A percentile compares a stretch with the other conserved stretches of the same genome.
Conservation (phyloP, 345 rosid genomes). For the Eucalyptus tenuipes region DNA sequence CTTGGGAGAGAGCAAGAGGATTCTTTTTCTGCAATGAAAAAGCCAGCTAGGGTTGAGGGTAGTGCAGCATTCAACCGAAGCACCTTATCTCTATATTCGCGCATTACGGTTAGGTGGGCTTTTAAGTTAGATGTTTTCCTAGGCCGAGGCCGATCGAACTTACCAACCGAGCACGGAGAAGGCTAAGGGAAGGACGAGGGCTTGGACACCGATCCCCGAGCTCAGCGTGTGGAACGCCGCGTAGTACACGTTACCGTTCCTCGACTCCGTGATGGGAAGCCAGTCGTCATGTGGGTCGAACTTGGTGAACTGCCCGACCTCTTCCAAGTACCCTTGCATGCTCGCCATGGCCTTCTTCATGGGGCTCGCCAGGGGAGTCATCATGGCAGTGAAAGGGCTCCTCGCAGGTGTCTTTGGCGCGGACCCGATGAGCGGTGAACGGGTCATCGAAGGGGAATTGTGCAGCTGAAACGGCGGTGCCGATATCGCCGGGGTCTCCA, state of each 20-base stretch:
- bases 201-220: slow-evolving; percentile 46
- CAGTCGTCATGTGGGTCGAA: slow-evolving; percentile 41
- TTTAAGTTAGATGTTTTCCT: neutral
- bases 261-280: slow-evolving; percentile 63
- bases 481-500: neutral
- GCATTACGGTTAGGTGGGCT: neutral
- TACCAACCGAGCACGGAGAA: slow-evolving; percentile 44
- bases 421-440: slow-evolving; percentile 10
- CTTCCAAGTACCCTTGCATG: slow-evolving; percentile 30
- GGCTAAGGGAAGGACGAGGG: slow-evolving; percentile 54
- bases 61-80: neutral
- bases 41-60: neutral
- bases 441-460: slow-evolving; percentile 9
- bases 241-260: slow-evolving; percentile 41
- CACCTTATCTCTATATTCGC: neutral
- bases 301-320: slow-evolving; percentile 36
- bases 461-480: slow-evolving; percentile 32
- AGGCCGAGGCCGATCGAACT: neutral
- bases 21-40: neutral
- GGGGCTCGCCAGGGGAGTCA: slow-evolving; percentile 36
- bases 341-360: slow-evolving; percentile 34
- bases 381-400: slow-evolving; percentile 15
- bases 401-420: slow-evolving; percentile 10
- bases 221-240: slow-evolving; percentile 42
- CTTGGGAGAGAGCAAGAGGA: neutral